Evolutionary conservation across 345 rosid species (phyloP).

Genomic region (Bretschneidera sinensis): DNA sequence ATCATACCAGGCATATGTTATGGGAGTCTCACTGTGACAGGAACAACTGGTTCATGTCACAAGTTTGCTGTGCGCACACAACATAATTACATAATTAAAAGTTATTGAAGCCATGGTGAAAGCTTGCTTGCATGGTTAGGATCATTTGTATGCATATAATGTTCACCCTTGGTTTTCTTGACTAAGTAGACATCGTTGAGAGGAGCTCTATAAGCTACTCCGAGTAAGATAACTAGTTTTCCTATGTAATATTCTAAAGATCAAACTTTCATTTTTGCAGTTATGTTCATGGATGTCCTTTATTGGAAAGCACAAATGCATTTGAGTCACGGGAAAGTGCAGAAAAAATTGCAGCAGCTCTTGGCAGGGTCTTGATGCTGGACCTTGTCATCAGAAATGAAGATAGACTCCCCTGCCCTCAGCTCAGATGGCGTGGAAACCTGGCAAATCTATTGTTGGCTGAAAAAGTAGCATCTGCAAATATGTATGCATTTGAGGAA

Average conservation of each 20-base stretch:
- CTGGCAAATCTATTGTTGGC: conserved; percentile 83
- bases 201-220: too few species aligned
- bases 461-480: conserved; percentile 46
- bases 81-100: neutral
- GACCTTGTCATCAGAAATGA: conserved; percentile 96
- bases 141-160: too few species aligned
- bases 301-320: conserved; percentile 73
- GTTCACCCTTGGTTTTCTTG: neutral
- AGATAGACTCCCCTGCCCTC: conserved; percentile 91
- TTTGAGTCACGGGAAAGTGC: conserved; percentile 66
- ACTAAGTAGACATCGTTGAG: too few species aligned
- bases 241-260: conserved; percentile 12
- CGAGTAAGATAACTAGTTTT: neutral
- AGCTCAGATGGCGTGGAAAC: conserved; percentile 98
- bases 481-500: conserved; percentile 53
- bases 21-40: neutral
- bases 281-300: conserved; percentile 93
- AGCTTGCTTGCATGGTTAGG: neutral
- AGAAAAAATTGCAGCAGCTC: conserved; percentile 75
- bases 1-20: conserved; percentile 2
- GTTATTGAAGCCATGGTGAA: too few species aligned
- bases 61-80: neutral
- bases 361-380: conserved; percentile 85
- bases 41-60: neutral
- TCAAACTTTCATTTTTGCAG: conserved; percentile 34